A percentile compares a stretch with the other conserved stretches of the same genome.
Conservation (phyloP, 352 stramenopile species). For the Globisporangium alternatum region DNA sequence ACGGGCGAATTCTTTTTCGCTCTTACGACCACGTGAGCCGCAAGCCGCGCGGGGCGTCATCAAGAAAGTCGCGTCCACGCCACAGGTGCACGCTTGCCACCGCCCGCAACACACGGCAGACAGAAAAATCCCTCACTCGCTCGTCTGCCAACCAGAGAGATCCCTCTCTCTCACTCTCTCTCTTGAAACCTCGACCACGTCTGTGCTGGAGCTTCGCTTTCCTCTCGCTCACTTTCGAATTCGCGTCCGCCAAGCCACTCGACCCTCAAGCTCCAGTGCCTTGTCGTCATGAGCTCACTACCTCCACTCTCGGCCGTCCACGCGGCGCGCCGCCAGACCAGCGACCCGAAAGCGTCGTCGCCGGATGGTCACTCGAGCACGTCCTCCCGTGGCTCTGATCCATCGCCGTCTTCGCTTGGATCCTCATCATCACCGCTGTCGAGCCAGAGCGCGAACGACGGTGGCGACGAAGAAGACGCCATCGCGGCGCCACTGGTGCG, state of each 20-base stretch:
- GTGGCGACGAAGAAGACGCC: background rate
- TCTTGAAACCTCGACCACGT: no score
- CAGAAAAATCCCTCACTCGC: background rate
- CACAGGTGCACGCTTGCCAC: background rate
- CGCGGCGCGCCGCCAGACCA: background rate
- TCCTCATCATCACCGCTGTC: background rate
- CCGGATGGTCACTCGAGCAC: background rate
- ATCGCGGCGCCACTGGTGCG: background rate
- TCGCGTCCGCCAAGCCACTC: background rate
- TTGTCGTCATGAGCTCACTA: constrained; percentile 3
- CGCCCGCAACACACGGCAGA: no score
- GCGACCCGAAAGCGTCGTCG: background rate
- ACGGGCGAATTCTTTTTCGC: constrained; percentile 3
- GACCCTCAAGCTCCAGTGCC: background rate
- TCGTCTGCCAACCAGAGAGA: background rate
- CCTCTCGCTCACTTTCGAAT: constrained; percentile 1
- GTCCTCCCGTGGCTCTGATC: background rate
- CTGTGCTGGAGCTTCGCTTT: background rate
- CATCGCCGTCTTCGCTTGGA: background rate
- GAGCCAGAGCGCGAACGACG: background rate
- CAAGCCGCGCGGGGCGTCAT: background rate
- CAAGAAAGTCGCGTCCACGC: background rate
- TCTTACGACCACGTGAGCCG: background rate
- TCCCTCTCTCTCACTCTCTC: background rate
- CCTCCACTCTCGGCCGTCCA: background rate